Evolutionary conservation across 2,329 filamentous ascomycete genomes (phyloP).

Genomic region (Anthostomella pinea): DNA sequence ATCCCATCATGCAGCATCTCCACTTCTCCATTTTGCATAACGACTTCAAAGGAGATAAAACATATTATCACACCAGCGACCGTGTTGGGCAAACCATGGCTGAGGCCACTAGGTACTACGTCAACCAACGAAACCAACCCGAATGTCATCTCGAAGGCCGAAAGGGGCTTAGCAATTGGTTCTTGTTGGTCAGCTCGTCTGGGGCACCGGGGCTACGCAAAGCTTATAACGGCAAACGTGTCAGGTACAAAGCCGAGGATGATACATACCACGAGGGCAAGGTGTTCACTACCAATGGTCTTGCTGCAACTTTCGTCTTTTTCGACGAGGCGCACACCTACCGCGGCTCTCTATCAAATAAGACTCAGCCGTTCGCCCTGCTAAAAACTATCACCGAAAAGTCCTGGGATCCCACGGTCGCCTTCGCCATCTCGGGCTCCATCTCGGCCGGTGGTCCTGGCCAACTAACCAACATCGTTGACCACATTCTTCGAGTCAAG

Average conservation of each 20-base stretch:
- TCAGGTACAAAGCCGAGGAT: neutral
- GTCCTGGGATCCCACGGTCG: slow-evolving; percentile 1
- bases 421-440: too few species aligned
- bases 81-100: slow-evolving; percentile 1
- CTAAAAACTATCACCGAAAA: slow-evolving; percentile 1
- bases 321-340: slow-evolving; percentile 4
- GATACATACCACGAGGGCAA: neutral
- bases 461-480: too few species aligned
- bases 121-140: neutral
- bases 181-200: slow-evolving; percentile 2
- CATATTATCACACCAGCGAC: neutral
- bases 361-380: slow-evolving; percentile 1
- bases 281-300: slow-evolving; percentile 2
- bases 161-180: slow-evolving; percentile 3
- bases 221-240: slow-evolving; percentile 1
- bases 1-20: too few species aligned
- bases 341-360: slow-evolving; percentile 1
- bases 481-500: too few species aligned
- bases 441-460: too few species aligned
- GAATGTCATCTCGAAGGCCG: slow-evolving; percentile 1
- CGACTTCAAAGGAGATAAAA: slow-evolving; percentile 1
- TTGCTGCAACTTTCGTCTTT: slow-evolving; percentile 4
- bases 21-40: too few species aligned
- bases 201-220: too few species aligned
- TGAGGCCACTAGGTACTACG: neutral